phyloP scores from a whole-genome alignment of 78 protist species.

The Cyanophora paradoxa region DNA sequence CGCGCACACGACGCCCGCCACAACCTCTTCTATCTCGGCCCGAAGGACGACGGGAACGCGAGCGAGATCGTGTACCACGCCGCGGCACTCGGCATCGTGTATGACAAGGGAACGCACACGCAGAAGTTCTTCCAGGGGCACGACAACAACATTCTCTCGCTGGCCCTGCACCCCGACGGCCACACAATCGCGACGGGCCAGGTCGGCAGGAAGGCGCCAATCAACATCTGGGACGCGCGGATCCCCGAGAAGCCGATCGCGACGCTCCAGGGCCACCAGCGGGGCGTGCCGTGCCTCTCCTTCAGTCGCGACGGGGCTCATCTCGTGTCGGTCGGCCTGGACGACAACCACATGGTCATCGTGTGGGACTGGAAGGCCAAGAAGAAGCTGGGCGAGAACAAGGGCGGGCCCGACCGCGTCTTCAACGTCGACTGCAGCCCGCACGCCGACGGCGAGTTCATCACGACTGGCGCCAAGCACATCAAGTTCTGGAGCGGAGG shows the following conservation, averaged over 20 bases:
- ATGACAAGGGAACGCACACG: no score
- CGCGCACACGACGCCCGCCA: constrained; percentile 23
- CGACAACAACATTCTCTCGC: not conserved
- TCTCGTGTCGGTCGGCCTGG: constrained; percentile 16
- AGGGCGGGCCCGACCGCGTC: not conserved
- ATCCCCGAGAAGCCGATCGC: no score
- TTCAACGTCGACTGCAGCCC: constrained; percentile 5
- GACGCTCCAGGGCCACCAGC: constrained; percentile 11
- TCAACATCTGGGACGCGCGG: no score
- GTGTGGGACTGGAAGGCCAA: constrained; percentile 40
- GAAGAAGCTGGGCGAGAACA: not conserved
- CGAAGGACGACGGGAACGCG: no score
- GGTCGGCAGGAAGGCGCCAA: no score
- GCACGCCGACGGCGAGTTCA: constrained; percentile 12
- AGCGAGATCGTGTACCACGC: constrained; percentile 10
- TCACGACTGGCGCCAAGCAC: constrained; percentile 43
- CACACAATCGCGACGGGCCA: constrained; percentile 45
- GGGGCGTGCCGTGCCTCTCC: constrained; percentile 20
- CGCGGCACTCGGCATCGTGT: constrained; percentile 15
- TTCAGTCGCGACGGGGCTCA: constrained; percentile 29
- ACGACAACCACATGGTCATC: constrained; percentile 20
- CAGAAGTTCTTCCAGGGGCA: constrained; percentile 14
- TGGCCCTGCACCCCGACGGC: constrained; percentile 19
- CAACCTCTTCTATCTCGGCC: constrained; percentile 2
- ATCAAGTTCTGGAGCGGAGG: constrained; percentile 34